Evolutionary conservation across 2,329 filamentous ascomycete genomes (phyloP).

Genomic region (Zymoseptoria crescenta): DNA sequence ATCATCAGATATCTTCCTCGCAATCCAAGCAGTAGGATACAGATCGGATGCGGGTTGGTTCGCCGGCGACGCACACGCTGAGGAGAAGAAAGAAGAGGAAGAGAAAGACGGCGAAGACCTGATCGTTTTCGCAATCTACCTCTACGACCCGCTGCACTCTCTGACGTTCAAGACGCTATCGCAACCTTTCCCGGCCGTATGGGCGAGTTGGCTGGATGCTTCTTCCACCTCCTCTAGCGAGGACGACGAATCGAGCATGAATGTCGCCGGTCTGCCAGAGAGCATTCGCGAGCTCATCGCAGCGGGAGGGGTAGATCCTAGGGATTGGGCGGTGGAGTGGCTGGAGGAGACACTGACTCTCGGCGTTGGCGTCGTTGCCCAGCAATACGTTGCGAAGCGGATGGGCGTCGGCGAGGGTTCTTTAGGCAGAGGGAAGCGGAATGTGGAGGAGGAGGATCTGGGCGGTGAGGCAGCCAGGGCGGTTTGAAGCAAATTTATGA

Average conservation of each 20-base stretch:
- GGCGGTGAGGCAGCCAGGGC: slow-evolving; percentile 56
- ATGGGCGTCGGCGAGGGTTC: slow-evolving; percentile 93
- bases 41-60: slow-evolving; percentile 61
- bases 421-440: slow-evolving; percentile 50
- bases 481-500: slow-evolving; percentile 15
- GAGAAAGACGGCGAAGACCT: slow-evolving; percentile 54
- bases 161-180: slow-evolving; percentile 79
- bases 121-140: slow-evolving; percentile 67
- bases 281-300: slow-evolving; percentile 81
- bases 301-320: slow-evolving; percentile 69
- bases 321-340: slow-evolving; percentile 98
- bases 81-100: slow-evolving; percentile 27
- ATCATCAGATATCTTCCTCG: slow-evolving; percentile 88
- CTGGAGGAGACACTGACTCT: slow-evolving; percentile 78
- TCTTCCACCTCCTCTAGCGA: slow-evolving; percentile 33
- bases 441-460: slow-evolving; percentile 44
- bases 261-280: slow-evolving; percentile 54
- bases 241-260: slow-evolving; percentile 32
- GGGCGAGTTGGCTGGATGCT: slow-evolving; percentile 87
- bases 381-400: slow-evolving; percentile 85
- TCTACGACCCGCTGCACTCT: slow-evolving; percentile 82
- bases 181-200: slow-evolving; percentile 74
- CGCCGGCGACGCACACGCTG: slow-evolving; percentile 38
- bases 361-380: slow-evolving; percentile 76
- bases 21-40: slow-evolving; percentile 78